Evolutionary conservation across 805 yeast genomes (phyloP), one percentile per base, ranked within the genome.

Genomic region (Tetrapisispora iriomotensis): DNA sequence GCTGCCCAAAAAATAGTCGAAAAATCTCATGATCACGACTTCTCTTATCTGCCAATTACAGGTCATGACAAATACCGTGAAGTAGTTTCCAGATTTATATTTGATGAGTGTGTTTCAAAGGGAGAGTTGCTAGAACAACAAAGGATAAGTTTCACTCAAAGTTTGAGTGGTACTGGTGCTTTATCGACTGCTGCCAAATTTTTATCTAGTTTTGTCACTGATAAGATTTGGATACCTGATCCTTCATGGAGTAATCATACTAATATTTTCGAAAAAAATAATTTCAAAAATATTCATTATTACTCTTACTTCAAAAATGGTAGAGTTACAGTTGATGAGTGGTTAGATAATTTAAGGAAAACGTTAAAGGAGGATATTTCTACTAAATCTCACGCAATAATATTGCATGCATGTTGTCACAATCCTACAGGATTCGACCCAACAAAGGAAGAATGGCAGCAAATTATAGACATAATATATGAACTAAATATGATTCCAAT

Each of bases 351-450:
- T 38, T 62, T 87, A 35, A 51, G 66, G 19, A 54, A 60, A 12
- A 27, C 24, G 18, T 39, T 39, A 31, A 14, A 35, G 26, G 78
- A 79, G 29, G 72, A 72, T 23, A 65, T 65, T 25, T 84, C 82
- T 21, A 68, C 80, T 18, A 72, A 76, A 23, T 48, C 31, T 7
- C 43, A 41, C 14, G 35, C 45, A 29, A 79, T 87, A 18, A 69
- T 88, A 41, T 72, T 88, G 44, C 97, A 88, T 62, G 95, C 95
- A 8, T 87, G 96, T 60, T 92, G 96, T 54, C 96, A 88, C 68
- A 90, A 88, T 69, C 97, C 97, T 40, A 90, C 96, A 15, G 97
- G 96, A 47, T 77, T 88, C 60, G 96, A 88, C 59, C 92, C 94
- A 45, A 76, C 85, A 14, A 62, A 65, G 21, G 83, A 76, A 46